phyloP scores from a whole-genome alignment of 345 rosid species.

The Citrus unshiu region DNA sequence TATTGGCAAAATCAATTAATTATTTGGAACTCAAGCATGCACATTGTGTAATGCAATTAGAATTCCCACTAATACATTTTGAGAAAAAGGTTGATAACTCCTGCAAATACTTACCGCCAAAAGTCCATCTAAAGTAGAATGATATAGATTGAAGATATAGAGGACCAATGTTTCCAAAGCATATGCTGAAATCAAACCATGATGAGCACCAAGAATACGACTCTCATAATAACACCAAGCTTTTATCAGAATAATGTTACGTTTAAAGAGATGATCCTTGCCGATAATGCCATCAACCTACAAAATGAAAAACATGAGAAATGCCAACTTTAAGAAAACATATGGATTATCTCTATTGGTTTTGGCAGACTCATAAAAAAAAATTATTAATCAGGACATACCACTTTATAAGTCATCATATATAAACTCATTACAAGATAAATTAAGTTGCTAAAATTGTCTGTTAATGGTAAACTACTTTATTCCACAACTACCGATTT shows the following conservation, averaged over 20 bases:
- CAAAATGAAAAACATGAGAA: constrained; percentile 10
- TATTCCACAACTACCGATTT: neutral
- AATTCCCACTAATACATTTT: neutral
- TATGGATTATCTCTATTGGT: neutral
- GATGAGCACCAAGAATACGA: constrained; percentile 44
- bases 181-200: constrained; percentile 41
- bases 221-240: constrained; percentile 48
- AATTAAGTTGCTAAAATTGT: neutral
- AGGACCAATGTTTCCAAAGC: constrained; percentile 42
- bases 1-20: neutral
- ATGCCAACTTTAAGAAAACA: neutral
- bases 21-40: neutral
- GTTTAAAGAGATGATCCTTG: constrained; percentile 35
- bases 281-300: constrained; percentile 35
- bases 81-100: neutral
- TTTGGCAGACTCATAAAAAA: neutral
- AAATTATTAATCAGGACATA: neutral
- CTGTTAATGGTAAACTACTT: neutral
- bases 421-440: neutral
- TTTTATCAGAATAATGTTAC: constrained; percentile 35
- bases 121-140: constrained; percentile 33
- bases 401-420: neutral
- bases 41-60: neutral
- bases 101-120: constrained; percentile 25
- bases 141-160: constrained; percentile 37